These are phyloP conservation scores for Talaromyces trachyspermus DNA, from an alignment of 495 filamentous ascomycete species.

Conservation along the genomic window DNA sequence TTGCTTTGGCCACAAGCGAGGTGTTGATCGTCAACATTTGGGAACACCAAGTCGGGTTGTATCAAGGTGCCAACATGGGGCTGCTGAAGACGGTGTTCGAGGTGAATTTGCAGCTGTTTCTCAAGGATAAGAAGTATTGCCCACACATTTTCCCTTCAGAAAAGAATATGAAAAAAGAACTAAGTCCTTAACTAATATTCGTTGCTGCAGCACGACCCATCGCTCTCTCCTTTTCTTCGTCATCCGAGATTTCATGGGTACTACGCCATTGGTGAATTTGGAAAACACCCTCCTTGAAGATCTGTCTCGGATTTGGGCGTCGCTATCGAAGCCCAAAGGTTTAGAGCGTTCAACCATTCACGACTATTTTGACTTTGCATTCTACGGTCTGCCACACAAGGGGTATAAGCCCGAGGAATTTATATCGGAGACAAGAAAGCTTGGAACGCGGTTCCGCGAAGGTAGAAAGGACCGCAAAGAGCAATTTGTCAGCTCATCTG, in stretches of 20 bases:
- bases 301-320: constrained; percentile 81
- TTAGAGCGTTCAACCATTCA: constrained; percentile 83
- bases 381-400: constrained; percentile 92
- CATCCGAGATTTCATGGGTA: constrained; percentile 91
- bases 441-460: constrained; percentile 73
- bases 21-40: constrained; percentile 98
- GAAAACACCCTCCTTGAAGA: constrained; percentile 86
- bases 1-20: constrained; percentile 94
- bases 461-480: constrained; percentile 60
- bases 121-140: constrained; percentile 87
- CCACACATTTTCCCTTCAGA: neutral
- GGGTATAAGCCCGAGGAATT: constrained; percentile 94
- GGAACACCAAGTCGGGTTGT: constrained; percentile 97
- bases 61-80: constrained; percentile 98
- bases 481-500: constrained; percentile 53
- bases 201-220: constrained; percentile 65
- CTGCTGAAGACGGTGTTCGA: constrained; percentile 97
- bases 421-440: constrained; percentile 65
- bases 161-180: neutral
- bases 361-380: constrained; percentile 98
- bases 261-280: constrained; percentile 79
- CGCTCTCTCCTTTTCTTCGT: constrained; percentile 96
- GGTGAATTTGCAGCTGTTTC: constrained; percentile 91
- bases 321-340: constrained; percentile 82
- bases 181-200: constrained; percentile 20